Evolutionary conservation across 495 filamentous ascomycete species (phyloP).

Genomic region (Aspergillus coremiiformis): DNA sequence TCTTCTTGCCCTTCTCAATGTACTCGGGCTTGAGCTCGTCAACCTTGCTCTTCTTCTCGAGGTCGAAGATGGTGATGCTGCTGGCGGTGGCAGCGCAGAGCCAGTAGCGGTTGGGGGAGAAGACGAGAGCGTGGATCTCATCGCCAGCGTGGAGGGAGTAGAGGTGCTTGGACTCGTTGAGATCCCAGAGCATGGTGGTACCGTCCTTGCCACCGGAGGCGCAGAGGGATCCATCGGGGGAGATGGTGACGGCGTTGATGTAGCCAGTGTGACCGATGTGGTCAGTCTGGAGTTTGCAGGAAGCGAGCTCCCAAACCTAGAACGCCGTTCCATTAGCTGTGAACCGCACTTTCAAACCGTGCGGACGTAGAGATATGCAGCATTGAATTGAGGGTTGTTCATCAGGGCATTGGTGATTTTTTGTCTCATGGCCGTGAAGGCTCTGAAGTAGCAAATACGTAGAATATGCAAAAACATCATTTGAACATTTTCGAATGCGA

Average conservation of each 20-base stretch:
- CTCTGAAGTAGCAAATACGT: conserved; percentile 99
- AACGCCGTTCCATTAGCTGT: conserved; percentile 21
- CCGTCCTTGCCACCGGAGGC: conserved; percentile 99
- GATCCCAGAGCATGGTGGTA: conserved; percentile 99
- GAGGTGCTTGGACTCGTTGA: conserved; percentile 99
- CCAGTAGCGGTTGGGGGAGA: conserved; percentile 99
- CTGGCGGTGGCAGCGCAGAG: conserved; percentile 93
- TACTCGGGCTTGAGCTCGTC: conserved; percentile 99
- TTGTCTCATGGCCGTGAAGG: conserved; percentile 95
- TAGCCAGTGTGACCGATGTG: conserved; percentile 99
- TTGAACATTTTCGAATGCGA: conserved; percentile 26
- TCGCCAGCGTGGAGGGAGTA: conserved; percentile 99
- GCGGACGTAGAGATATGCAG: conserved; percentile 7
- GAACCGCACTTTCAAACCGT: conserved; percentile 3
- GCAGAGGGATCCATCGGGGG: conserved; percentile 98
- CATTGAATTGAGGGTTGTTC: conserved; percentile 20
- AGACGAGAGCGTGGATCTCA: conserved; percentile 99
- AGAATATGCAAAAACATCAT: conserved; percentile 88
- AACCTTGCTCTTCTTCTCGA: conserved; percentile 99
- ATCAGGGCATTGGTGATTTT: conserved; percentile 86
- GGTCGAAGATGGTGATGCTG: conserved; percentile 99
- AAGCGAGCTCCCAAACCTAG: conserved; percentile 98
- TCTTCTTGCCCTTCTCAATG: conserved; percentile 95
- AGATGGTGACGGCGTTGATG: conserved; percentile 99
- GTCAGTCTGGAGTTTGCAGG: conserved; percentile 99